These are phyloP conservation scores for Durio zibethinus DNA, from an alignment of 345 rosid genomes.

Conservation along the genomic window DNA sequence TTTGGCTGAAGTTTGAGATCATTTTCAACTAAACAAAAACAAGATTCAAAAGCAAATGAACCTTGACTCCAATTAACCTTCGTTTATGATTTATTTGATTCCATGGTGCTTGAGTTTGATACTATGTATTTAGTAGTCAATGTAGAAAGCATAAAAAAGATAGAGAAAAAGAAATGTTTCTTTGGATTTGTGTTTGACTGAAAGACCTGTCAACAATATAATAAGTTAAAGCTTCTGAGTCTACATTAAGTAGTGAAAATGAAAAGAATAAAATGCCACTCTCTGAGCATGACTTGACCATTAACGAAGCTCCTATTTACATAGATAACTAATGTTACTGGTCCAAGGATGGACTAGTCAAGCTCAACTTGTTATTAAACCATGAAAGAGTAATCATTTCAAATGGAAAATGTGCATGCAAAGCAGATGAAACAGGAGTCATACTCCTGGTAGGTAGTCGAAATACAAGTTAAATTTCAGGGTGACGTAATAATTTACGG, in stretches of 20 bases:
- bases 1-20: background rate
- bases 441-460: background rate
- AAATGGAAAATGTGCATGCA: too few species aligned
- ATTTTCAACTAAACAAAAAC: background rate
- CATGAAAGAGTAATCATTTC: too few species aligned
- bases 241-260: background rate
- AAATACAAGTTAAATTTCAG: background rate
- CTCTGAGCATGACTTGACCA: background rate
- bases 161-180: background rate
- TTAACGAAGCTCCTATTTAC: background rate
- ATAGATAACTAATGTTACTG: background rate
- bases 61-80: background rate
- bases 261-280: background rate
- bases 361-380: background rate
- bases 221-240: background rate
- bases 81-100: background rate
- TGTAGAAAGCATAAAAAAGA: background rate
- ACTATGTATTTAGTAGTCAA: background rate
- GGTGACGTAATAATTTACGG: background rate
- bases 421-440: background rate
- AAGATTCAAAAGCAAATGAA: conserved; percentile 1
- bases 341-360: background rate
- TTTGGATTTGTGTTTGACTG: background rate
- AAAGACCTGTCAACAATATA: background rate
- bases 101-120: background rate